These are phyloP conservation scores for Aquilaria yunnanensis DNA, from an alignment of 345 rosid species.

Conservation along the genomic window DNA sequence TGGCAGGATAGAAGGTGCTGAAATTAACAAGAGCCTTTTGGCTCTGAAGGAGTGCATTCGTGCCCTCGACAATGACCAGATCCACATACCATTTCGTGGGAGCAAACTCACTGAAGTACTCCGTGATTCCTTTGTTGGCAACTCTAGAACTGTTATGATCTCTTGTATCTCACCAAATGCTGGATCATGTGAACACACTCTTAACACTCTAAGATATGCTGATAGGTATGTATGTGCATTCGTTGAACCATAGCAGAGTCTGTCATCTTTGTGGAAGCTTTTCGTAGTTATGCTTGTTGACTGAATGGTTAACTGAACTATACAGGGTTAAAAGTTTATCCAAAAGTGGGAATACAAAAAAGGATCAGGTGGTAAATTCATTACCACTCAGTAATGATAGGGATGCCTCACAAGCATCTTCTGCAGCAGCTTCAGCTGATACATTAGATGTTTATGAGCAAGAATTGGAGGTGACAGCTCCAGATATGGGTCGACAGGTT, in stretches of 20 bases:
- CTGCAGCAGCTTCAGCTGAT: constrained; percentile 32
- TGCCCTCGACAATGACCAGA: constrained; percentile 85
- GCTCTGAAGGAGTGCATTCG: constrained; percentile 94
- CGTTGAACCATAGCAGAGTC: constrained; percentile 8
- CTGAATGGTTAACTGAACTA: constrained; percentile 15
- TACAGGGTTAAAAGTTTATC: constrained; percentile 89
- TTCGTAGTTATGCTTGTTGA: not conserved
- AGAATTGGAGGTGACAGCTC: constrained; percentile 36
- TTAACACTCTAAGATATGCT: constrained; percentile 86
- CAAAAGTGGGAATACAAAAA: constrained; percentile 66
- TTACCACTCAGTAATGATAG: constrained; percentile 29
- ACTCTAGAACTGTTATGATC: constrained; percentile 84
- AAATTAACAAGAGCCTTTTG: constrained; percentile 85
- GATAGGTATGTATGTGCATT: constrained; percentile 47
- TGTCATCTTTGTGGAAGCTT: not conserved
- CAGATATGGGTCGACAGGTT: constrained; percentile 46
- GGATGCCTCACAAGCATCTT: constrained; percentile 44
- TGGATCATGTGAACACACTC: constrained; percentile 87
- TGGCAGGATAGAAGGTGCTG: constrained; percentile 84
- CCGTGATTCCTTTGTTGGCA: constrained; percentile 86
- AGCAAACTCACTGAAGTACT: constrained; percentile 92
- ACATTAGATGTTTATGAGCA: constrained; percentile 45
- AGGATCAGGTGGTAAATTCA: constrained; percentile 51
- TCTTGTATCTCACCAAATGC: constrained; percentile 90
- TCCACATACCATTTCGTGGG: constrained; percentile 93